A percentile compares a stretch with the other conserved stretches of the same genome.
These are phyloP conservation scores for Phytopythium vexans DNA, from an alignment of 352 stramenopile genomes.

Conservation along the genomic window DNA sequence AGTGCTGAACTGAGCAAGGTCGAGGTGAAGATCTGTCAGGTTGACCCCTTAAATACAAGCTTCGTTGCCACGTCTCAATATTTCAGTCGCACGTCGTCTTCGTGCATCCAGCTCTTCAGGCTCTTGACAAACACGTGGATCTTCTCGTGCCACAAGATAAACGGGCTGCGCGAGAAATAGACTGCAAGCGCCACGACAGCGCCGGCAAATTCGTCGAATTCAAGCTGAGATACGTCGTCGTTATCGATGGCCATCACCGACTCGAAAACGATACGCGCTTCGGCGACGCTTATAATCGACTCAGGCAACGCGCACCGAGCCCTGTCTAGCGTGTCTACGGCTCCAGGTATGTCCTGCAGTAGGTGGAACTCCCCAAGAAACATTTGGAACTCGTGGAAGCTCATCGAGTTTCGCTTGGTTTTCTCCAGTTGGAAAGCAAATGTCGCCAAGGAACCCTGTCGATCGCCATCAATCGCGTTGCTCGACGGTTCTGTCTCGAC, in stretches of 20 bases:
- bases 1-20: too few species aligned
- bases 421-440: constrained; percentile 41
- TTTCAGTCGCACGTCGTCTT: constrained; percentile 4
- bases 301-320: too few species aligned
- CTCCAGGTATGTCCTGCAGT: constrained; percentile 3
- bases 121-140: constrained; percentile 37
- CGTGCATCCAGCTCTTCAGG: constrained; percentile 11
- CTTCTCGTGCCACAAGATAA: constrained; percentile 47
- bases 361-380: constrained; percentile 35
- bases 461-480: neutral
- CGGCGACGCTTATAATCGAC: constrained; percentile 12
- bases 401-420: constrained; percentile 56
- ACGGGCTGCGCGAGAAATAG: constrained; percentile 42
- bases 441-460: neutral
- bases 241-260: constrained; percentile 52
- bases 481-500: too few species aligned
- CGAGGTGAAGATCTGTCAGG: too few species aligned
- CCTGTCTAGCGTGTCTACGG: neutral
- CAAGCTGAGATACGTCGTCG: constrained; percentile 42
- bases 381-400: constrained; percentile 38
- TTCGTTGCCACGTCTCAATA: neutral
- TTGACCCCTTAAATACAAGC: neutral
- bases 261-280: constrained; percentile 35
- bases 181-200: constrained; percentile 45
- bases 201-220: constrained; percentile 61